These are phyloP conservation scores for Coniochaeta sp. DNA, from an alignment of 2,329 filamentous ascomycete genomes.

Conservation along the genomic window DNA sequence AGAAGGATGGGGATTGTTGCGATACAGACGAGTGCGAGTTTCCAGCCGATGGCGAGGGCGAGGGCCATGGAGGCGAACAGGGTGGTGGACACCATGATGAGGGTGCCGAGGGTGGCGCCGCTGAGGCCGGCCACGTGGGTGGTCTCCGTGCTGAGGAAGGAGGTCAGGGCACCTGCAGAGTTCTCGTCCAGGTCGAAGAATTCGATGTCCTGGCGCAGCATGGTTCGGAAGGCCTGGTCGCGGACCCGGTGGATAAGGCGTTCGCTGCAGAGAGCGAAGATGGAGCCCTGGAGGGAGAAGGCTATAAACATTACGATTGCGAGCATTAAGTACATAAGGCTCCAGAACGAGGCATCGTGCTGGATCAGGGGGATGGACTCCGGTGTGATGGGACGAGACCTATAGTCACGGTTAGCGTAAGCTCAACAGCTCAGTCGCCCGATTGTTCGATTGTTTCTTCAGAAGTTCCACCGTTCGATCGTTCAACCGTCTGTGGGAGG, in stretches of 20 bases:
- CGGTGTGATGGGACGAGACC: too few relatives aligned
- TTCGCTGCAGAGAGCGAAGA: not conserved
- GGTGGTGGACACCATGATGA: not conserved
- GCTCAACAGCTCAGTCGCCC: too few relatives aligned
- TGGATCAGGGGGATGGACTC: too few relatives aligned
- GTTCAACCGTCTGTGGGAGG: too few relatives aligned
- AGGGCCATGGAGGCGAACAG: constrained; percentile 41
- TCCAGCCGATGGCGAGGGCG: constrained; percentile 67
- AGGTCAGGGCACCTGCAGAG: not conserved
- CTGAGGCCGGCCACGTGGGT: not conserved
- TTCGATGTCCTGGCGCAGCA: not conserved
- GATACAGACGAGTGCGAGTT: constrained; percentile 65
- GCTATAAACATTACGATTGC: not conserved
- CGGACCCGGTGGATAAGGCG: not conserved
- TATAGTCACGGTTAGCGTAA: too few relatives aligned
- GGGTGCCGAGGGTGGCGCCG: not conserved
- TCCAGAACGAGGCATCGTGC: too few relatives aligned
- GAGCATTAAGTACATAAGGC: not conserved
- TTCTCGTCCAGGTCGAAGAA: constrained; percentile 1
- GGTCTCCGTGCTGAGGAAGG: not conserved
- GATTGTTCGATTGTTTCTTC: too few relatives aligned
- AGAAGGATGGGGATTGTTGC: constrained; percentile 62
- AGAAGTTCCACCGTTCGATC: too few relatives aligned
- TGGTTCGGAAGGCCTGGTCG: not conserved
- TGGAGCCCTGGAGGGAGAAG: not conserved